Base-by-base conservation (phyloP, 139 green algal genomes). In the Picochlorum sp. region DNA sequence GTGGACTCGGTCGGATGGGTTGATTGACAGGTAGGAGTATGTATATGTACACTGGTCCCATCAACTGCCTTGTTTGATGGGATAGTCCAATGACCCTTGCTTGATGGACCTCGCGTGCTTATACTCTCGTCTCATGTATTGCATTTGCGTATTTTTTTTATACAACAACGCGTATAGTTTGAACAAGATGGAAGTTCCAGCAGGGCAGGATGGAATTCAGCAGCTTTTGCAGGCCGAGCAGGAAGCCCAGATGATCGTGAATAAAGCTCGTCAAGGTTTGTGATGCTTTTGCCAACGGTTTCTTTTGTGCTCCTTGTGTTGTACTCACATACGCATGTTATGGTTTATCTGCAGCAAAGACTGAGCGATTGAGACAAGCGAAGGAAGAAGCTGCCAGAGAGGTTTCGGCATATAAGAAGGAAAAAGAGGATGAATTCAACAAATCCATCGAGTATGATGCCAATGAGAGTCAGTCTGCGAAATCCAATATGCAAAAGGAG, bases 141-240 rank as follows among this genome's bases (percentile, higher is more conserved):
- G 1, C 9, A 3, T 41, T 1, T 41, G 34, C 34, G 34, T 41
- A 41, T 41, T 41, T 13, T 30, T 30, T 7, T 7, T 30, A 30
- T 30, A 7, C 28, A 30, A 30, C 28, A 30, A 41, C 6, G 34
- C 34, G 9, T 41, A 9, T 41, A 41, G 7, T 41, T 41, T 11
- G 34, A 41, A 41, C 34, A 41, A 41, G n/a, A 54, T 54, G 47
- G 47, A 54, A 54, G 47, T 54, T 26, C 65, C 75, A 11, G 63
- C 78, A 1, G 81, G 75, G 1, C 77, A 88, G 16, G 90, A 95
- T 67, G 87, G 88, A 50, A 97, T 97, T 49, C 85, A 97, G 74
- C 81, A 86, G 65, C 81, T 97, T n/a, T 70, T 97, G 30, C 79
- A 74, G 18, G 90, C 90, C 20, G 90, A 97, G 77, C 65, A 86